Conservation (phyloP, 106 monocot species). For the Cymbidium sinense region DNA sequence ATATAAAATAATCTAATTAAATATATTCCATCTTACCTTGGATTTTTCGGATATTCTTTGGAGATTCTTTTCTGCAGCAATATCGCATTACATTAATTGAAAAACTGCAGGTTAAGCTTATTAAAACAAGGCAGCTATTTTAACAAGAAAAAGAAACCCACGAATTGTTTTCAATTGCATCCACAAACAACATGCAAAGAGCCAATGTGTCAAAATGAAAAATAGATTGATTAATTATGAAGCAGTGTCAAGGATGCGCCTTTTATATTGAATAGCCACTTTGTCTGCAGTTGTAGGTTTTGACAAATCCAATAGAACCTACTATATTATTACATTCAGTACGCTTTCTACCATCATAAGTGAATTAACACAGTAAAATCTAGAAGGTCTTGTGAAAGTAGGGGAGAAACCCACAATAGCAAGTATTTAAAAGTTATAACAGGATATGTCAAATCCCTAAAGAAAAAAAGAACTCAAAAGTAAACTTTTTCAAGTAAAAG, state of each 20-base stretch:
- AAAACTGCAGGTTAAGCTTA: not conserved
- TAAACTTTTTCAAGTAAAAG: not conserved
- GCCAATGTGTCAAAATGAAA: not conserved
- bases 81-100: slow-evolving; percentile 14
- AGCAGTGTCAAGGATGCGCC: not conserved
- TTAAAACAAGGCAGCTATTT: not conserved
- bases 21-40: slow-evolving; percentile 27
- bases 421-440: not conserved
- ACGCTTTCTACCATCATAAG: not conserved
- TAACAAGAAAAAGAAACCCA: slow-evolving; percentile 4
- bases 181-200: not conserved
- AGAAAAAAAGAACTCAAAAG: not conserved
- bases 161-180: not conserved
- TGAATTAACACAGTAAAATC: not conserved
- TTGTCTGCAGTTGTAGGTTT: not conserved
- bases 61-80: slow-evolving; percentile 37
- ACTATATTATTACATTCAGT: not conserved
- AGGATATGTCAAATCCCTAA: not conserved
- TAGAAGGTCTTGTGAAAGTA: not conserved
- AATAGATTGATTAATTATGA: not conserved
- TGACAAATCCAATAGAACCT: not conserved
- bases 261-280: not conserved
- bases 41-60: slow-evolving; percentile 17
- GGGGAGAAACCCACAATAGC: not conserved
- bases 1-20: not conserved